Base-by-base conservation (phyloP, 2,329 filamentous ascomycete genomes). In the Ceratocystis ficicola region DNA sequence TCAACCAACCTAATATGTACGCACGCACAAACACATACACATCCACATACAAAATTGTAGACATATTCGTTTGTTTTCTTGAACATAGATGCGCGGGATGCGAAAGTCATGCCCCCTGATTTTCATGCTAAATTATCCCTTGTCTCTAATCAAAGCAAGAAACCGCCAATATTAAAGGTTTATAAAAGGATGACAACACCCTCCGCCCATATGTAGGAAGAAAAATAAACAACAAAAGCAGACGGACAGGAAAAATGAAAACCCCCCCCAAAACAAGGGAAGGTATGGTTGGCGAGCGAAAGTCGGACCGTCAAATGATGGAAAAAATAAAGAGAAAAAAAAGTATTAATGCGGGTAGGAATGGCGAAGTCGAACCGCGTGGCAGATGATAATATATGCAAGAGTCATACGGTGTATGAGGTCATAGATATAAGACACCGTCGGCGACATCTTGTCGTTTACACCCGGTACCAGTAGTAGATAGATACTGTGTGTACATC, bases 131-230 rank as follows among this genome's bases (percentile, higher is more conserved):
- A 22, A 52, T 25, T 52, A 25, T 8, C 48, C n/a, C n/a, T 25
- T 20, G 48, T 20, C 52, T 57, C 28, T 28, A 5, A 15, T 32
- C 7, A n/a, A 57, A 63, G 25, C 61, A 41, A 15, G 44, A n/a
- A 48, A n/a, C 20, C 61, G 61, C 61, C 61, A 63, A 28, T 63
- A 63, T 63, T 63, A 63, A 63, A 63, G 44, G 44, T 48, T 63
- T 63, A 63, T 46, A 63, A 46, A 50, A 63, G 41, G 28, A 57
- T 15, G 8, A 63, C 44, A 30, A 41, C 30, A 46, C 41, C 44
- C 61, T 20, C 48, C 61, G 44, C 61, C 48, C 61, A 48, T 22
- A 44, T 57, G 22, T 25, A 25, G 62, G 36, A 55, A 32, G 28
- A 25, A 44, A 62, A 15, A 48, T 7, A 8, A 62, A 30, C 12